Evolutionary conservation across 192 early-diverging fungal species (phyloP).

Genomic region (Backusella tarrabulga): DNA sequence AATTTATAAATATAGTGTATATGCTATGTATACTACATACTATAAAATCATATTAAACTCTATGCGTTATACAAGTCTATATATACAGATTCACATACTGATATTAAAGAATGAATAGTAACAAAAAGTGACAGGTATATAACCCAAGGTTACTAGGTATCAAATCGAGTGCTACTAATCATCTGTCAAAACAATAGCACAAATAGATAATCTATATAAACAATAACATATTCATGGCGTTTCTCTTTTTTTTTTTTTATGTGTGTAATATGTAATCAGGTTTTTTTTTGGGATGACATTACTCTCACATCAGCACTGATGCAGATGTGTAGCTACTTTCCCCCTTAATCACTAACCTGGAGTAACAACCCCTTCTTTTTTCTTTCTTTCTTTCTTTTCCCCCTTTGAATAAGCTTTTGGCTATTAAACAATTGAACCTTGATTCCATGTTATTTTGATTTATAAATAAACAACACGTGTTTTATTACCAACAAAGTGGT

Average conservation of each 20-base stretch:
- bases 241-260: background rate
- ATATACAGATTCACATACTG: too few species aligned
- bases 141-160: background rate
- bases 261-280: slow-evolving; percentile 2
- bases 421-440: background rate
- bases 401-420: background rate
- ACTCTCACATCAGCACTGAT: slow-evolving; percentile 2
- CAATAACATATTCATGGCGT: background rate
- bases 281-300: slow-evolving; percentile 1
- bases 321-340: background rate
- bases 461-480: slow-evolving; percentile 9
- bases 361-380: background rate
- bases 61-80: too few species aligned
- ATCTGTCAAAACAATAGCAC: background rate
- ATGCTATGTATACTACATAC: too few species aligned
- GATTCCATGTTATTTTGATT: background rate
- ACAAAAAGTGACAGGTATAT: background rate
- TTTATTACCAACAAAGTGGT: background rate
- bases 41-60: too few species aligned
- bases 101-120: too few species aligned
- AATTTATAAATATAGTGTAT: background rate
- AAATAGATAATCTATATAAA: background rate
- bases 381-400: background rate
- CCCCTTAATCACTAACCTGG: background rate
- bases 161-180: background rate